Evolutionary conservation across 2,329 filamentous ascomycete genomes (phyloP), one percentile per base, ranked within the genome.

Genomic region (Chrysoporthe cubensis): DNA sequence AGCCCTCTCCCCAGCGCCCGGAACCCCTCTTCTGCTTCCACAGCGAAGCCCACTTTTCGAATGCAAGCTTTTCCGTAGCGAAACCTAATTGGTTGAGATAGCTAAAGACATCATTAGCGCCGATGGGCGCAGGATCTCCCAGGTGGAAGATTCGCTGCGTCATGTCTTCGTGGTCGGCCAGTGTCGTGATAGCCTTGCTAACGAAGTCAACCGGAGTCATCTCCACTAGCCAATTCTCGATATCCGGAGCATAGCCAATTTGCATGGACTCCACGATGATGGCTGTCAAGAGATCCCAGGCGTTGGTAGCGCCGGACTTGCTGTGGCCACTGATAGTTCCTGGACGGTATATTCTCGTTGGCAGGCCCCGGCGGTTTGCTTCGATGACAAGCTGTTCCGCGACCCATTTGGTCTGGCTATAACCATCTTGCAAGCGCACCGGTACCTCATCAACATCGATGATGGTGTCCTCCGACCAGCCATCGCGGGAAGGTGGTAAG

Each of bases 191-290:
- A 4, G 91, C 88, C 71, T 88, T 88, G 78, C 89, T 91, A 68
- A 94, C 91, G 73, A 92, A 94, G 77, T 95, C 91, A 16, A 93
- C 92, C 0, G 92, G 91, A 0, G 92, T 94, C 91, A 94, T 94
- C 79, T 95, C 92, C 1, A 91, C 87, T 62, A 89, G 87, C 92
- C 92, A 95, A 54, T 88, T 88, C 62, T 90, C 84, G 4, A 94
- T 88, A 64, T 91, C 84, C 0, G 92, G 91, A 1, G 87, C 87
- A 71, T 87, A 86, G 6, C 91, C 91, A 3, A 94, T 83, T 64
- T 91, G 88, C 48, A 94, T 83, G 0, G 91, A 94, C 75, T 94
- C 92, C 1, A 94, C 90, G 37, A 94, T 84, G 66, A 95, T 77
- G 0, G 92, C 91, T 64, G 90, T 92, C 58, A 95, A 81, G 26